These are phyloP conservation scores for Taphrina wiesneri DNA, from an alignment of 1,139 yeast species.

Conservation along the genomic window DNA sequence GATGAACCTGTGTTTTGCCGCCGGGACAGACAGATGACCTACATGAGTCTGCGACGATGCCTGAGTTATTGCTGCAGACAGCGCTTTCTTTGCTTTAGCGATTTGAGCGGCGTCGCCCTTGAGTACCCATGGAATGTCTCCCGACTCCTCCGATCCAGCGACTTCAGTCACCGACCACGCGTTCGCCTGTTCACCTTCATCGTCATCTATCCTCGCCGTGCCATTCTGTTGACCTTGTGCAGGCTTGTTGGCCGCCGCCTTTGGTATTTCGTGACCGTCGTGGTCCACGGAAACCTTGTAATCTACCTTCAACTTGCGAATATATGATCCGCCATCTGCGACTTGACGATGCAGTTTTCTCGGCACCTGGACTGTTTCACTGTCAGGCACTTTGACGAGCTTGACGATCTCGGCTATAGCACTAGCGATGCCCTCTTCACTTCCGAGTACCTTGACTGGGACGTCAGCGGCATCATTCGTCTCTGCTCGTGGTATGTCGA, in stretches of 20 bases:
- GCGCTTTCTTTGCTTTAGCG: slow-evolving; percentile 46
- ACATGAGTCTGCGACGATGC: slow-evolving; percentile 45
- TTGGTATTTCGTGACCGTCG: slow-evolving; percentile 47
- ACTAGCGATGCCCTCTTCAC: slow-evolving; percentile 44
- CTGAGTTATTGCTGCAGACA: slow-evolving; percentile 40
- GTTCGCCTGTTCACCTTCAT: slow-evolving; percentile 27
- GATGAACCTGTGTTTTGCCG: slow-evolving; percentile 57
- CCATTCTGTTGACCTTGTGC: slow-evolving; percentile 7
- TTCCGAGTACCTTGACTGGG: slow-evolving; percentile 48
- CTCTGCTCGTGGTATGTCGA: slow-evolving; percentile 68
- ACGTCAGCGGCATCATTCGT: slow-evolving; percentile 58
- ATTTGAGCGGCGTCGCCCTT: slow-evolving; percentile 43
- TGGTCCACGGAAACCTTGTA: slow-evolving; percentile 64
- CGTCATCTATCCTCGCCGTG: slow-evolving; percentile 35
- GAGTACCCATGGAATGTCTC: slow-evolving; percentile 41
- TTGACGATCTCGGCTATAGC: slow-evolving; percentile 49
- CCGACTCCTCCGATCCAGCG: slow-evolving; percentile 48
- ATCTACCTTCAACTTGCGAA: slow-evolving; percentile 58
- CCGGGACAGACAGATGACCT: slow-evolving; percentile 56
- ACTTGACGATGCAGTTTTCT: slow-evolving; percentile 33
- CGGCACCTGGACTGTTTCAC: slow-evolving; percentile 41
- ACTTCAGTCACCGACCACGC: slow-evolving; percentile 45
- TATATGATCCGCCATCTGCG: slow-evolving; percentile 54
- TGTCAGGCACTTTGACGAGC: slow-evolving; percentile 56
- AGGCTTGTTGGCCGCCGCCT: slow-evolving; percentile 5